Evolutionary conservation across 2,329 filamentous ascomycete genomes (phyloP).

Genomic region (Metarhizium humberi): DNA sequence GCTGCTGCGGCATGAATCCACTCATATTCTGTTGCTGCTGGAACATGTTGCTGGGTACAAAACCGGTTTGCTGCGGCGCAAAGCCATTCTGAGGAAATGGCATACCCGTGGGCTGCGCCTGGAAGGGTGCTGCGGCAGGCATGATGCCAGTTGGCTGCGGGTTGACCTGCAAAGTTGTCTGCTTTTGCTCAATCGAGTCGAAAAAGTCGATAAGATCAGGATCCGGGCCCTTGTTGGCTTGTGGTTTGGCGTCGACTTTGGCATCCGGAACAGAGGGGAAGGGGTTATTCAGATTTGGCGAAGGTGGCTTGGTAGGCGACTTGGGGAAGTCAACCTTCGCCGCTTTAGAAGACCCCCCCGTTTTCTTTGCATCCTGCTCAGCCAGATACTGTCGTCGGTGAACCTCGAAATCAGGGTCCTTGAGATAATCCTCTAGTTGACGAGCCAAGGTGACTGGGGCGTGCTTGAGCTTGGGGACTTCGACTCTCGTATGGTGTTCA

Average conservation of each 20-base stretch:
- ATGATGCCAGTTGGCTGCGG: slow-evolving; percentile 21
- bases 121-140: slow-evolving; percentile 27
- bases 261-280: slow-evolving; percentile 30
- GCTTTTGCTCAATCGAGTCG: slow-evolving; percentile 83
- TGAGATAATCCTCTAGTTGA: slow-evolving; percentile 87
- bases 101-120: slow-evolving; percentile 27
- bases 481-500: slow-evolving; percentile 82
- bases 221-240: slow-evolving; percentile 51
- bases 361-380: slow-evolving; percentile 66
- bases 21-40: slow-evolving; percentile 21
- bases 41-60: slow-evolving; percentile 19
- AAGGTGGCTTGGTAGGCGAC: slow-evolving; percentile 20
- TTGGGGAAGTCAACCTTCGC: slow-evolving; percentile 27
- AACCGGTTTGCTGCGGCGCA: slow-evolving; percentile 17
- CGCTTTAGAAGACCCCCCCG: slow-evolving; percentile 27
- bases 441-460: slow-evolving; percentile 84
- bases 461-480: slow-evolving; percentile 95
- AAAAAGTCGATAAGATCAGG: slow-evolving; percentile 91
- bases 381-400: slow-evolving; percentile 87
- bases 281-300: slow-evolving; percentile 27
- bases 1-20: slow-evolving; percentile 15
- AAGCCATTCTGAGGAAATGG: slow-evolving; percentile 17
- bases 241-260: slow-evolving; percentile 32
- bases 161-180: slow-evolving; percentile 55
- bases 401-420: slow-evolving; percentile 90